Percentiles rank a stretch among this genome's conserved stretches.
Evolutionary conservation across 2,329 filamentous ascomycete genomes (phyloP).

Genomic region (Hypoxylon sp.): DNA sequence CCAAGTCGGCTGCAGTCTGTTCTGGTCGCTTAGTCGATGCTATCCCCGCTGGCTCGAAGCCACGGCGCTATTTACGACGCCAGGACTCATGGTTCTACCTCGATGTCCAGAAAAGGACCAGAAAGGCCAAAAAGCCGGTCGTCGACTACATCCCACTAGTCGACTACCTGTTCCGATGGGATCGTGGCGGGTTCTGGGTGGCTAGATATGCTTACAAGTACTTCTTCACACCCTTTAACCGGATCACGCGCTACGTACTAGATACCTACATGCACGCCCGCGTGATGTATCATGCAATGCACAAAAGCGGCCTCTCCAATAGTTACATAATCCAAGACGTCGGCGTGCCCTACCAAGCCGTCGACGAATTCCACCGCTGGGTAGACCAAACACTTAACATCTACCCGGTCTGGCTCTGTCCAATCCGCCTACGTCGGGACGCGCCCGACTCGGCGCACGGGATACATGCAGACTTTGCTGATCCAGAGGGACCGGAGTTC

Average conservation of each 20-base stretch:
- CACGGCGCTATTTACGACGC: constrained; percentile 66
- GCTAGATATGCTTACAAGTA: constrained; percentile 73
- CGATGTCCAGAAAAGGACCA: constrained; percentile 65
- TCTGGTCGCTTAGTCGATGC: constrained; percentile 68
- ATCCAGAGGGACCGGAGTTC: constrained; percentile 53
- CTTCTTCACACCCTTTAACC: constrained; percentile 75
- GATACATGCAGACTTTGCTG: constrained; percentile 62
- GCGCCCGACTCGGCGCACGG: constrained; percentile 60
- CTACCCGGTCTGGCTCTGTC: constrained; percentile 71
- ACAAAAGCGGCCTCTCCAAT: constrained; percentile 70
- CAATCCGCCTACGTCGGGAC: constrained; percentile 61
- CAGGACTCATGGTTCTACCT: constrained; percentile 81
- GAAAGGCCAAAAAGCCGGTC: constrained; percentile 51
- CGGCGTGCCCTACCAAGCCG: constrained; percentile 61
- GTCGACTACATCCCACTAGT: constrained; percentile 70
- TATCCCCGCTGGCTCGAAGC: constrained; percentile 53
- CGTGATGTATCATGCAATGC: constrained; percentile 74
- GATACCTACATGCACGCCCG: constrained; percentile 74
- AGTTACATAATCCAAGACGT: constrained; percentile 76
- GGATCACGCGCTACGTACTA: constrained; percentile 70
- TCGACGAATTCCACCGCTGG: constrained; percentile 62
- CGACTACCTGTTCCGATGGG: constrained; percentile 80
- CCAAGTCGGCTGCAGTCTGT: constrained; percentile 69
- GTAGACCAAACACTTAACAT: constrained; percentile 60
- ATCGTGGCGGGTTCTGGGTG: constrained; percentile 78